Percentiles rank a stretch among this genome's conserved stretches.
Conservation (phyloP, 2,329 filamentous ascomycete species). For the Diaporthe sp. region DNA sequence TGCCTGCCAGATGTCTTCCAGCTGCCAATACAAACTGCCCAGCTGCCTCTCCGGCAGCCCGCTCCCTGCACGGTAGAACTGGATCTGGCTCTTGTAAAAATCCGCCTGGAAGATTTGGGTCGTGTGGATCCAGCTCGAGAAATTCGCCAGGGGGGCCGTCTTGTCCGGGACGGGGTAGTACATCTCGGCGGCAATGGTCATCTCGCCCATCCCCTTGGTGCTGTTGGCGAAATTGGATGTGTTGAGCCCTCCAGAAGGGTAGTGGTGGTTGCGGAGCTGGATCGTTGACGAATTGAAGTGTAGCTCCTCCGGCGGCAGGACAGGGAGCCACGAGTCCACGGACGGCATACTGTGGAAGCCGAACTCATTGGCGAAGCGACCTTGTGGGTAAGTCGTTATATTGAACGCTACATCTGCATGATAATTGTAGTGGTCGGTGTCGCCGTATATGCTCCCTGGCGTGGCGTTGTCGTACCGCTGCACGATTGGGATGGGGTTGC, state of each 20-base stretch:
- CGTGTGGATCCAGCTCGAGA: conserved; percentile 72
- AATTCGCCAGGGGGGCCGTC: conserved; percentile 67
- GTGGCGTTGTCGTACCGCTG: conserved; percentile 70
- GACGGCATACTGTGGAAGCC: conserved; percentile 75
- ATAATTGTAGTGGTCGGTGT: conserved; percentile 75
- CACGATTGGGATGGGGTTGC: conserved; percentile 64
- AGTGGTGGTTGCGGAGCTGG: conserved; percentile 71
- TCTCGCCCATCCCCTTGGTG: conserved; percentile 65
- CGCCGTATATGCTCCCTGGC: conserved; percentile 68
- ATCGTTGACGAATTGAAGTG: conserved; percentile 70
- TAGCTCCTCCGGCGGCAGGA: conserved; percentile 64
- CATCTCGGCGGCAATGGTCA: conserved; percentile 67
- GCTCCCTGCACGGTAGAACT: conserved; percentile 72
- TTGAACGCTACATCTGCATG: conserved; percentile 66
- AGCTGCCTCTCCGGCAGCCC: conserved; percentile 70
- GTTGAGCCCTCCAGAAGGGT: conserved; percentile 63
- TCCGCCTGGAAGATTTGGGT: conserved; percentile 77
- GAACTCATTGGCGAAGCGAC: conserved; percentile 74
- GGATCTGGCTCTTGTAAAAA: conserved; percentile 71
- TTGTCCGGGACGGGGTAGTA: conserved; percentile 72
- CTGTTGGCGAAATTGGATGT: conserved; percentile 61
- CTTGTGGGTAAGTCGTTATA: conserved; percentile 67
- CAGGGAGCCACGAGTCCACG: conserved; percentile 70
- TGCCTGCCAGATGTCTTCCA: conserved; percentile 76
- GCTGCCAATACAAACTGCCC: conserved; percentile 74